These are phyloP conservation scores for Sporothrix globosa DNA, from an alignment of 2,329 filamentous ascomycete species.

Conservation along the genomic window DNA sequence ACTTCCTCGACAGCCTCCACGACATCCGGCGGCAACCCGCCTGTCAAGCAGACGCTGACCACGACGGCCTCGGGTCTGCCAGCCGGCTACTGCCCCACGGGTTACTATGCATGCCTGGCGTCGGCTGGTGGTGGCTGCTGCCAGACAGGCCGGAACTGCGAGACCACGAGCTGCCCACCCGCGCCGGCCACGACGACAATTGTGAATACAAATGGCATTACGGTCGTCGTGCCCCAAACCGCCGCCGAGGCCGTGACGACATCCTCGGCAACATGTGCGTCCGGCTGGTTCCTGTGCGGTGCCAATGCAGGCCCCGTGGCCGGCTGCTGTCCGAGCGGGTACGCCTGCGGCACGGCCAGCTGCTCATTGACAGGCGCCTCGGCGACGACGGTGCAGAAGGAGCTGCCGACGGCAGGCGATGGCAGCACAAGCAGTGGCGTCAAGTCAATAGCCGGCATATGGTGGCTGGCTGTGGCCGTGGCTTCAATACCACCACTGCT, in stretches of 20 bases:
- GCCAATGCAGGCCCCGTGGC: conserved; percentile 62
- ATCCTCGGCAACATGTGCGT: conserved; percentile 63
- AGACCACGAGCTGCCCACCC: conserved; percentile 75
- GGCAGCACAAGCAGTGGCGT: conserved; percentile 8
- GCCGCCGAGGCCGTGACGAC: conserved; percentile 47
- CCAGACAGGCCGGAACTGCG: conserved; percentile 82
- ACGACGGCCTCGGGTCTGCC: conserved; percentile 45
- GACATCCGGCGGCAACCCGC: conserved; percentile 47
- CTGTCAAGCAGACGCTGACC: conserved; percentile 53
- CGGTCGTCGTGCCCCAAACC: conserved; percentile 65
- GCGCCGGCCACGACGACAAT: conserved; percentile 65
- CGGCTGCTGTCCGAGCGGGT: conserved; percentile 83
- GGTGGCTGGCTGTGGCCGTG: neutral
- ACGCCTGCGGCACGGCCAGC: conserved; percentile 70
- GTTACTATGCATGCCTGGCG: conserved; percentile 89
- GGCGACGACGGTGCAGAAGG: conserved; percentile 62
- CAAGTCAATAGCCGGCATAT: neutral
- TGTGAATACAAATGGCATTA: conserved; percentile 61
- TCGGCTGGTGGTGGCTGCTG: conserved; percentile 84
- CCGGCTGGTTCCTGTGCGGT: conserved; percentile 76
- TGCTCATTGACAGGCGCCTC: conserved; percentile 63
- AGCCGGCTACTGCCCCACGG: conserved; percentile 71
- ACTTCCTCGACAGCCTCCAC: conserved; percentile 45
- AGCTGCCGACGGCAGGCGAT: conserved; percentile 45
- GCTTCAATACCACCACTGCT: neutral